Percentiles rank a stretch among this genome's conserved stretches.
Evolutionary conservation across 2,329 filamentous ascomycete species (phyloP).

Genomic region (Eutypella sp.): DNA sequence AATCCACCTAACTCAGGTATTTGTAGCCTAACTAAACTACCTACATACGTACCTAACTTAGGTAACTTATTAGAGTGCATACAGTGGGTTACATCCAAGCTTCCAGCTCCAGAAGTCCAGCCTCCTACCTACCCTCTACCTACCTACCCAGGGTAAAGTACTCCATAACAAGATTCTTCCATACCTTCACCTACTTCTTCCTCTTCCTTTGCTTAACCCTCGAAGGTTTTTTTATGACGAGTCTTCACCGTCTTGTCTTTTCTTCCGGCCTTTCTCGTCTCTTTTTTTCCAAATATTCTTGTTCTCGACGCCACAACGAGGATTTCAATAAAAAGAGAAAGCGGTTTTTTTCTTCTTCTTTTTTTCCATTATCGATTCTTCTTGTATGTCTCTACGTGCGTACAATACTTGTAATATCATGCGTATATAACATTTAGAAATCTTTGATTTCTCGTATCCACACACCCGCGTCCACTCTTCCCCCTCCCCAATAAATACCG

Average conservation of each 20-base stretch:
- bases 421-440: constrained; percentile 18
- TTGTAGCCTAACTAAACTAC: too few species aligned
- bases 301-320: constrained; percentile 13
- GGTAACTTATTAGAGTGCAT: too few species aligned
- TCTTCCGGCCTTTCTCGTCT: constrained; percentile 3
- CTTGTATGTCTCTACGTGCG: too few species aligned
- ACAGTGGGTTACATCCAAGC: too few species aligned
- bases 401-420: too few species aligned
- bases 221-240: not conserved
- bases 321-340: constrained; percentile 3
- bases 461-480: constrained; percentile 22
- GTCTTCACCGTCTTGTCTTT: constrained; percentile 4
- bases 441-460: constrained; percentile 16
- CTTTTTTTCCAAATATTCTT: not conserved
- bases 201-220: constrained; percentile 2
- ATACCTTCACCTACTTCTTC: constrained; percentile 7
- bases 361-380: constrained; percentile 11
- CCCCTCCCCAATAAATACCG: too few species aligned
- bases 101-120: too few species aligned
- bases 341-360: constrained; percentile 14
- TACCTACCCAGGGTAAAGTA: too few species aligned
- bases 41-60: too few species aligned
- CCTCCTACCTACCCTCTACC: too few species aligned
- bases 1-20: too few species aligned
- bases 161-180: too few species aligned